Conservation (phyloP, 495 filamentous ascomycete species). For the Penicillium odoratum region DNA sequence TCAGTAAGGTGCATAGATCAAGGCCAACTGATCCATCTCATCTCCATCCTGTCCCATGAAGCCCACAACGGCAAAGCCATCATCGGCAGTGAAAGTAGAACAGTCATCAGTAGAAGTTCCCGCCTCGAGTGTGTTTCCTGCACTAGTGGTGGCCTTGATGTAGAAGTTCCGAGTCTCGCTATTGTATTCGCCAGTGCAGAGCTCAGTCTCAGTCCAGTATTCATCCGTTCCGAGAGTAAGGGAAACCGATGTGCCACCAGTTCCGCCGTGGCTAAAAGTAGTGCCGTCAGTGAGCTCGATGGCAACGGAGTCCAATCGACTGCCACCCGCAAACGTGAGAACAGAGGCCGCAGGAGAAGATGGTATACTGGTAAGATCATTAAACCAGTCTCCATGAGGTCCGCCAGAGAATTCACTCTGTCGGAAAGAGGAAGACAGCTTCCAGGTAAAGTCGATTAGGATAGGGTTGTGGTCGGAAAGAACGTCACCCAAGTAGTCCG, state of each 20-base stretch:
- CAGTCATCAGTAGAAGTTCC: conserved; percentile 54
- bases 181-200: conserved; percentile 54
- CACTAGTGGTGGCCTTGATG: conserved; percentile 52
- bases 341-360: conserved; percentile 31
- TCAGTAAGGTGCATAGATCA: conserved; percentile 43
- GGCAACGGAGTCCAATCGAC: conserved; percentile 51
- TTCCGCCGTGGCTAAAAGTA: conserved; percentile 54
- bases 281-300: conserved; percentile 49
- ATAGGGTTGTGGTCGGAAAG: conserved; percentile 65
- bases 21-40: conserved; percentile 59
- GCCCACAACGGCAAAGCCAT: conserved; percentile 58
- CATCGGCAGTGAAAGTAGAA: conserved; percentile 45
- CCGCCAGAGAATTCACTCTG: conserved; percentile 55
- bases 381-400: conserved; percentile 56
- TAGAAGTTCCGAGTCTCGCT: conserved; percentile 56
- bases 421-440: conserved; percentile 36
- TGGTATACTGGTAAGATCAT: conserved; percentile 43
- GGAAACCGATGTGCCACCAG: conserved; percentile 44
- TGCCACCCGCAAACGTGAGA: conserved; percentile 50
- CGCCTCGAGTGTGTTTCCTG: conserved; percentile 47
- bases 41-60: conserved; percentile 58
- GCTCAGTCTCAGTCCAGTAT: conserved; percentile 46
- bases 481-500: conserved; percentile 29
- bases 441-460: conserved; percentile 54
- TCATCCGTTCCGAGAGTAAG: conserved; percentile 49